Evolutionary conservation across 257 asterid species (phyloP).

Genomic region (Jacaranda mimosifolia): DNA sequence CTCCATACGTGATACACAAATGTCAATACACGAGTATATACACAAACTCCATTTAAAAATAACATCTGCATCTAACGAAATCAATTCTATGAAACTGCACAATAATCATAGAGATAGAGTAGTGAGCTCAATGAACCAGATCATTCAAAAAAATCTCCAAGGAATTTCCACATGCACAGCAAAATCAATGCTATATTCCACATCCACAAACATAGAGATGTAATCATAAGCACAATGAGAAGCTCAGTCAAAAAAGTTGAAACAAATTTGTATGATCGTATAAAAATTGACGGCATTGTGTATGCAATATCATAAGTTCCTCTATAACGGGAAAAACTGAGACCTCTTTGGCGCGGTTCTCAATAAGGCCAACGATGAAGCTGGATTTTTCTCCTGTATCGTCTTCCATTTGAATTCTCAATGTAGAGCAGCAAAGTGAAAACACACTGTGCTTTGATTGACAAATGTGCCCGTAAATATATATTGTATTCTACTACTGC

Average conservation of each 20-base stretch:
- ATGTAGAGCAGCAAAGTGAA: constrained; percentile 18
- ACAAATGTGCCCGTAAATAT: constrained; percentile 32
- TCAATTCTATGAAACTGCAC: neutral
- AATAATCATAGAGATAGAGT: neutral
- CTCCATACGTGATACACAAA: neutral
- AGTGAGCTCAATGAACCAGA: neutral
- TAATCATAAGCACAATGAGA: constrained; percentile 19
- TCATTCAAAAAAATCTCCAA: neutral
- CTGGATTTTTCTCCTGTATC: constrained; percentile 82
- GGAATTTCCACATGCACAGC: neutral
- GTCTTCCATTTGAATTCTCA: constrained; percentile 64
- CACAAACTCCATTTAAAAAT: neutral
- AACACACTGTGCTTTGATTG: neutral
- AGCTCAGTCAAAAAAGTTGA: constrained; percentile 1
- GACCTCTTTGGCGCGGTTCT: constrained; percentile 98
- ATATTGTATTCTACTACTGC: no score
- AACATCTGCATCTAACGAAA: constrained; percentile 1
- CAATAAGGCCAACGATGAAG: constrained; percentile 84
- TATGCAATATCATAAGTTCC: constrained; percentile 16
- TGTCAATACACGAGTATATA: neutral
- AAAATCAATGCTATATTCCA: neutral
- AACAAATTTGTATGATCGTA: constrained; percentile 1
- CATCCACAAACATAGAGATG: constrained; percentile 9
- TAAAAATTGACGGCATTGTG: constrained; percentile 5
- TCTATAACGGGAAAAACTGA: constrained; percentile 2